Base-by-base conservation (phyloP, 352 stramenopile species). In the Globisporangium middletonii region DNA sequence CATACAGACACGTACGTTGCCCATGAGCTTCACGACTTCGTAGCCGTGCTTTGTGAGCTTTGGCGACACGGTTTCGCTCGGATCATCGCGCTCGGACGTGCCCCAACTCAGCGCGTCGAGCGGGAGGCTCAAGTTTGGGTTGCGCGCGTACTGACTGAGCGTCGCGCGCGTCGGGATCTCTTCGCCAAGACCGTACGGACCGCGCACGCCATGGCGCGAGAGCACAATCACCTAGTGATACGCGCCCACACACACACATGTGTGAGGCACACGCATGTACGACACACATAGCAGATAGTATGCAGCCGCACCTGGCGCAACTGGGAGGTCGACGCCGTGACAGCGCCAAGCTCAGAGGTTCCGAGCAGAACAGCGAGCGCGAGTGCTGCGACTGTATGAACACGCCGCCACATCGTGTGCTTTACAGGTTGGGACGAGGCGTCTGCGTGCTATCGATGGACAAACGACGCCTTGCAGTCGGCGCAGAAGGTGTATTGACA, bases 41-140 rank as follows among this genome's bases (percentile, higher is more conserved):
- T 75, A 86, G 50, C 81, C 81, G 68, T 91, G 81, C 52, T 83
- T 84, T 9, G 81, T 91, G 60, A 91, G 73, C 57, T 91, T 91
- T n/a, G 81, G 81, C 7, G 78, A 82, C 55, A 91, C 81, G 56
- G 73, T 62, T 60, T 89, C 79, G 3, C 44, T 62, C 45, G 75
- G 75, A 58, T 91, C 77, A 57, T 88, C 74, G 9, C 62, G 75
- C 64, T 89, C 75, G 2, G 73, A 85, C 16, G 81, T 91, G 26
- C 81, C 81, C 81, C 81, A 91, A 6, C 71, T 73, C 11, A 69
- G 71, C 13, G 71, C 81, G 19, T 60, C 69, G 15, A 89, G 60
- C 33, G 79, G 77, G 11, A 91, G 67, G 48, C 78, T 30, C 30
- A 88, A 53, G 18, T 83, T 63, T n/a, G 76, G 68, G 52, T 88